Base-by-base conservation (phyloP, 345 rosid species). In the Sisymbrium altissimum region DNA sequence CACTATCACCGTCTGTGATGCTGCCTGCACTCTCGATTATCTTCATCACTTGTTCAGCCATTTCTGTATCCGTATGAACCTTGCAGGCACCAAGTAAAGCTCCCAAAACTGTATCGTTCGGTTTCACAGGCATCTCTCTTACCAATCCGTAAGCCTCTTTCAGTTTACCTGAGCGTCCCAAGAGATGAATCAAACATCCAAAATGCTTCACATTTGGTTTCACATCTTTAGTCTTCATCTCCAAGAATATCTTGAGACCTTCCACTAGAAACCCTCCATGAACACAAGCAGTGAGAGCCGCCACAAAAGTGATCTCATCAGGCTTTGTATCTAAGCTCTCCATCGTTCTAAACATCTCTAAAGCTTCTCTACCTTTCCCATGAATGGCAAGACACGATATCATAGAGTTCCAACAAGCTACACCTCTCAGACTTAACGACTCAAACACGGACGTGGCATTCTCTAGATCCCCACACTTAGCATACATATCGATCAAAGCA, bases 351-450 rank as follows among this genome's bases (percentile, higher is more conserved):
- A 92, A 88, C 53, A 87, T 70, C 38, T 87, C 77, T 4, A 92
- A 74, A 72, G 93, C 98, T 73, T 90, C 85, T 57, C 58, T 40
- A 61, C 82, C 66, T 35, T 78, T 77, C 54, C 97, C 97, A 69
- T 90, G 86, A 66, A 66, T 60, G 30, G 89, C 85, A 61, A 83
- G 86, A 25, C 91, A 90, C 0, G 84, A 87, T 64, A 90, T 90
- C 84, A 90, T 85, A 36, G 97, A 68, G 73, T 87, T 93, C 93
- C 98, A 93, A 71, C 90, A 87, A 5, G 84, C 82, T 58, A 32
- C 57, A 45, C 82, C 86, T 79, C 80, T 87, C 35, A 13, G 4
- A 18, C 35, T 65, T 78, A 85, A 80, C n/a, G 79, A 73, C 70
- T 83, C 88, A 72, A 90, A 93, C 19, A 90, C 81, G 1, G 53